Percentiles rank a stretch among this genome's conserved stretches.
Conservation (phyloP, 345 rosid genomes). For the Citrus cavaleriei region DNA sequence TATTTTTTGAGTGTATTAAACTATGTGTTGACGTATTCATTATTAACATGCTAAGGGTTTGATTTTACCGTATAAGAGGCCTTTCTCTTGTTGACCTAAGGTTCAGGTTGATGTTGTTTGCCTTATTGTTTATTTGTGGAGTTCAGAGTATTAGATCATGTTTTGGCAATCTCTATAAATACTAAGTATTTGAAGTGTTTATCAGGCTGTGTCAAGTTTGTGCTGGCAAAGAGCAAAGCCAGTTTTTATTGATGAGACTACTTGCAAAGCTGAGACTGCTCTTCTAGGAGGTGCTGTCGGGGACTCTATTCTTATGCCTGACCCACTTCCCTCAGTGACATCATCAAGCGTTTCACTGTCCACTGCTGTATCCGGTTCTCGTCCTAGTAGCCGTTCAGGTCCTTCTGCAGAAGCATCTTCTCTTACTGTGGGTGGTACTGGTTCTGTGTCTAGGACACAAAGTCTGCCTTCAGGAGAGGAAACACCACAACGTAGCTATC, state of each 20-base stretch:
- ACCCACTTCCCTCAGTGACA: conserved; percentile 81
- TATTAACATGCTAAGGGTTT: not conserved
- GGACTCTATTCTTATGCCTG: conserved; percentile 95
- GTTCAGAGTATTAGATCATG: conserved; percentile 3
- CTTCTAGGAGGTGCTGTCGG: conserved; percentile 85
- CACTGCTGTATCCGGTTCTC: conserved; percentile 45
- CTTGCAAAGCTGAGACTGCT: conserved; percentile 76
- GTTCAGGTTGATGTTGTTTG: not conserved
- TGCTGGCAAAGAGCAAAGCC: conserved; percentile 99
- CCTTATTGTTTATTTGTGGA: not conserved
- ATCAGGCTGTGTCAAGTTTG: conserved; percentile 90
- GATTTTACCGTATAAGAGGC: not conserved
- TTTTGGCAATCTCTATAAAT: conserved; percentile 14
- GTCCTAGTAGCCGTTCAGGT: conserved; percentile 34
- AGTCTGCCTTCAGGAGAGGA: conserved; percentile 53
- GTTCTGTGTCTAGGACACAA: conserved; percentile 30
- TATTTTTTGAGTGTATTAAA: not conserved
- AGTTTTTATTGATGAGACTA: conserved; percentile 71
- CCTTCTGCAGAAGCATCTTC: conserved; percentile 36
- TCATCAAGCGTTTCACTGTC: conserved; percentile 51
- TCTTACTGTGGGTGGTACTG: conserved; percentile 29
- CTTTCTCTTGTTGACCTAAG: not conserved
- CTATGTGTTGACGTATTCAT: not conserved
- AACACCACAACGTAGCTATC: conserved; percentile 61
- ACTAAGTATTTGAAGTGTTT: conserved; percentile 21